These are phyloP conservation scores for Wickerhamiella shivajii DNA, from an alignment of 805 yeast species.

Conservation along the genomic window DNA sequence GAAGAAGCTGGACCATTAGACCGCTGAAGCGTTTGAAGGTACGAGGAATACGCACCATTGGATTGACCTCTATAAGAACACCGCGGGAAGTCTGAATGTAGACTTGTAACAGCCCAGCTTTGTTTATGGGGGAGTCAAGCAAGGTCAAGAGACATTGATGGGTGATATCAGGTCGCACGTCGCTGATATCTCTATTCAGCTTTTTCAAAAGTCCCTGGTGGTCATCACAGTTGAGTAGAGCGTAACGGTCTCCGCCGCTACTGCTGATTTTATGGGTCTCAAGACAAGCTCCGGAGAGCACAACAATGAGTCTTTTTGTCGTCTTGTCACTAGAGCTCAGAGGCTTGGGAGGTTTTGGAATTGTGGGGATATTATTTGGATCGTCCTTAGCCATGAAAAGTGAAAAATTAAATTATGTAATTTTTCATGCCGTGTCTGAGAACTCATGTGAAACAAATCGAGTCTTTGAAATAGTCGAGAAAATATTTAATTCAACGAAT, in stretches of 20 bases:
- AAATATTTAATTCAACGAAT: too few relatives aligned
- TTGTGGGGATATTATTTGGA: constrained; percentile 46
- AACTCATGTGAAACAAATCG: too few relatives aligned
- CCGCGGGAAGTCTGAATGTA: constrained; percentile 93
- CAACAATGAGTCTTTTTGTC: constrained; percentile 81
- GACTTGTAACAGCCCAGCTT: constrained; percentile 93
- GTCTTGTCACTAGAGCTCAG: constrained; percentile 72
- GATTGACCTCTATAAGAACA: constrained; percentile 88
- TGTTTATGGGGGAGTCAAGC: constrained; percentile 93
- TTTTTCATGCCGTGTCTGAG: too few relatives aligned
- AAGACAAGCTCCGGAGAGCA: constrained; percentile 87
- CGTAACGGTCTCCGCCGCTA: constrained; percentile 82
- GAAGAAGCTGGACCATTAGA: constrained; percentile 90
- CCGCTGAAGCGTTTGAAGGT: constrained; percentile 97
- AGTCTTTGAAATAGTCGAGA: too few relatives aligned
- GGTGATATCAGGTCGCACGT: constrained; percentile 98
- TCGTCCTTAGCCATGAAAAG: constrained; percentile 16
- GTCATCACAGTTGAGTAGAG: constrained; percentile 90
- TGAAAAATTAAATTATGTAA: constrained; percentile 32
- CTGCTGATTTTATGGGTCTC: constrained; percentile 80
- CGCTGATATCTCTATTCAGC: constrained; percentile 95
- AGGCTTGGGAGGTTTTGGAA: constrained; percentile 76
- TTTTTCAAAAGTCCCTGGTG: constrained; percentile 91
- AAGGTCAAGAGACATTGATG: constrained; percentile 92
- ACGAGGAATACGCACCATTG: constrained; percentile 92